phyloP scores from a whole-genome alignment of 495 filamentous ascomycete genomes.

The Xylaria curta region DNA sequence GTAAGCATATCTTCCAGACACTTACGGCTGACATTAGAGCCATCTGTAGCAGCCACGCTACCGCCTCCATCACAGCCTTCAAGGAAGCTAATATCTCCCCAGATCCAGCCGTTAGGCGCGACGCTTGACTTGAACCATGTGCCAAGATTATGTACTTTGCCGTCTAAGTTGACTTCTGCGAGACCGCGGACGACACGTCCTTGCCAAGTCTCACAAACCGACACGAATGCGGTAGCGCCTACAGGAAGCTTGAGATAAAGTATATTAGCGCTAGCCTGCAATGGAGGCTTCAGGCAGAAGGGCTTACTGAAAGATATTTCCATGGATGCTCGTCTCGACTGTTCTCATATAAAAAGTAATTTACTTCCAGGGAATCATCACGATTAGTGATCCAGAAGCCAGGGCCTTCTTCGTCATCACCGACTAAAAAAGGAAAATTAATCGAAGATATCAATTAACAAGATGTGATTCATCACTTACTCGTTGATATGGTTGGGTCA shows the following conservation, averaged over 20 bases:
- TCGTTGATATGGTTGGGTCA: constrained; percentile 13
- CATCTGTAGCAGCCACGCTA: constrained; percentile 18
- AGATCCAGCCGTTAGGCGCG: constrained; percentile 41
- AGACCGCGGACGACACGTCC: neutral
- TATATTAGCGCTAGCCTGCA: neutral
- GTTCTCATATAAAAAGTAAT: neutral
- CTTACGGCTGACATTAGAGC: neutral
- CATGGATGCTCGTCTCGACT: neutral
- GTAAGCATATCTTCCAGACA: neutral
- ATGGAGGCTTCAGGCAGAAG: neutral
- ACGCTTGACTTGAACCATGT: constrained; percentile 43
- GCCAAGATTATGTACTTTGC: constrained; percentile 28
- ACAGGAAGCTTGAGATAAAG: neutral
- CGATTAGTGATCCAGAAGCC: constrained; percentile 11
- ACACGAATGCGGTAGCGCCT: neutral
- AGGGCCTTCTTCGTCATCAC: constrained; percentile 12
- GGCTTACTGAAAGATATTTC: neutral
- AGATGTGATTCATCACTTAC: neutral
- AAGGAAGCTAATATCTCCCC: constrained; percentile 48
- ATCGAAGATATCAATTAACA: neutral
- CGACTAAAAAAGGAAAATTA: neutral
- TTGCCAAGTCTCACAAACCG: neutral
- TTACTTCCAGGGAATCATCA: neutral
- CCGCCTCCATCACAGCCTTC: constrained; percentile 52
- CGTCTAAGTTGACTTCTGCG: neutral